Evolutionary conservation across 192 early-diverging fungal genomes (phyloP), one percentile per base, ranked within the genome.

Genomic region (Pilobolus umbonatus): DNA sequence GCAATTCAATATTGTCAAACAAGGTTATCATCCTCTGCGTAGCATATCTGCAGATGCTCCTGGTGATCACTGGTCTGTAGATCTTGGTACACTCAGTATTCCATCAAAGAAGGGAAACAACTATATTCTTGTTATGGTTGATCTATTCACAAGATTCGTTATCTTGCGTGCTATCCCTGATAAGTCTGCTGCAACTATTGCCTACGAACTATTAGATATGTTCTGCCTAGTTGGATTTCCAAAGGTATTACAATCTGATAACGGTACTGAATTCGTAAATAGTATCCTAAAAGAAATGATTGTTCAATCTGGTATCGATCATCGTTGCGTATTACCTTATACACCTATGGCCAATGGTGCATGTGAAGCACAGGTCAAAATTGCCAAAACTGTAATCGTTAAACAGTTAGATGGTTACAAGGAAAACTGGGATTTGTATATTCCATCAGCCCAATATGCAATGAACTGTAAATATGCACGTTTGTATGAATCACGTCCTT

Each of bases 261-360:
- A 81, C 56, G 76, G 76, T 22, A 61, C 61, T 17, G 79, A 78
- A 54, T 78, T 78, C 19, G 60, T 62, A 2, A 78, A 74, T 34
- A 21, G 51, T 30, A 17, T 67, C 24, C 36, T 76, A 2, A 40
- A 50, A 26, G 28, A 6, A 5, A 47, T 78, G 21, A 45, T 29
- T 7, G 47, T 21, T 1, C 8, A 34, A 0, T 8, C 62, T 6
- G 52, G 48, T 0, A 65, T 75, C 5, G 47, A 74, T 10, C 74
- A 74, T 48, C 29, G 74, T 0, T 31, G 68, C 14, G 55, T 60
- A 26, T 65, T 72, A 12, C 61, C 68, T 0, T 79, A 78, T 31
- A 61, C 75, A 60, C 68, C 73, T 15, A 26, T 65, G 31, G 66
- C 36, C 9, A 81, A 81, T 63, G 75, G 77, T 6, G 49, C 57